These are phyloP conservation scores for Gnaphalium uliginosum DNA, from an alignment of 129 eudicot genomes.

Conservation along the genomic window DNA sequence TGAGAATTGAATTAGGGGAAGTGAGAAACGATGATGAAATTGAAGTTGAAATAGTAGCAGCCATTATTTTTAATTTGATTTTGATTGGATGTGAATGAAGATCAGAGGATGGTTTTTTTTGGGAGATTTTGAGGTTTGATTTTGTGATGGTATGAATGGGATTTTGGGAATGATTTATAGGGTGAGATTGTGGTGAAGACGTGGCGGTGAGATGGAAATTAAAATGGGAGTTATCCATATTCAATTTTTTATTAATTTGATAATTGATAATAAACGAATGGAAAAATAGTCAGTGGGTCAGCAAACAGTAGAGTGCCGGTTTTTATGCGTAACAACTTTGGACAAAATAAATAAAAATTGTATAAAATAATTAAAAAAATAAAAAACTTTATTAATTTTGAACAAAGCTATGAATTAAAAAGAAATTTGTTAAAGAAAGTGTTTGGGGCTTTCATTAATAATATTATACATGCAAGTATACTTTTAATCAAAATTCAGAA, in stretches of 20 bases:
- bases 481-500: too few relatives aligned
- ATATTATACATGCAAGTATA: too few relatives aligned
- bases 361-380: too few relatives aligned
- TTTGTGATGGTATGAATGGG: not conserved
- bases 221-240: not conserved
- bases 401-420: too few relatives aligned
- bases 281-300: not conserved
- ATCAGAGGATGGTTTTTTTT: too few relatives aligned
- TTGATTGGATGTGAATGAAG: not conserved
- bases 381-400: too few relatives aligned
- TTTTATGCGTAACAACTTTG: not conserved
- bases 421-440: too few relatives aligned
- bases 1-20: not conserved
- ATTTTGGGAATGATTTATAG: not conserved
- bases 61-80: conserved; percentile 3
- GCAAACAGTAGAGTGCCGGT: not conserved
- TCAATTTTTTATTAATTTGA: not conserved
- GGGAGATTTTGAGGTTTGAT: too few relatives aligned
- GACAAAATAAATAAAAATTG: too few relatives aligned
- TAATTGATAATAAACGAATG: not conserved
- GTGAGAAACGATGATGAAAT: conserved; percentile 8
- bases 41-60: conserved; percentile 1
- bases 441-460: too few relatives aligned
- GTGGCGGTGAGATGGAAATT: conserved; percentile 22
- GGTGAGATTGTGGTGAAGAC: conserved; percentile 2